Conservation (phyloP, 1,284 basidiomycete species). For the Rhodotorula sp. region DNA sequence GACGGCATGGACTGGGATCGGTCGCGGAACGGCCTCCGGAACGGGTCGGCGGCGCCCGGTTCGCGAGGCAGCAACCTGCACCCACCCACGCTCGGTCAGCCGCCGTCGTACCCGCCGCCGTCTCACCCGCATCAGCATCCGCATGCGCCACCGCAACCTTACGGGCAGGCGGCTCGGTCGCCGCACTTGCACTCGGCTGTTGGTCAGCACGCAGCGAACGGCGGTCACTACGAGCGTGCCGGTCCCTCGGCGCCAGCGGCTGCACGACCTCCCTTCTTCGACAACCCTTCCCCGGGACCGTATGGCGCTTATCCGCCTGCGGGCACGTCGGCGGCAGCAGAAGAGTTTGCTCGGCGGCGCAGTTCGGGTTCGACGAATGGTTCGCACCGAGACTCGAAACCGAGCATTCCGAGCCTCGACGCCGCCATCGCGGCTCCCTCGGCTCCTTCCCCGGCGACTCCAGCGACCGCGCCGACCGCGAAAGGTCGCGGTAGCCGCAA, state of each 20-base stretch:
- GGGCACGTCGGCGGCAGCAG: background rate
- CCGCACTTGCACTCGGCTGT: background rate
- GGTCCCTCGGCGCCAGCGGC: background rate
- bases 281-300: constrained; percentile 17
- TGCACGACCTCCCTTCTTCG: constrained; percentile 9
- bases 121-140: background rate
- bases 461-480: background rate
- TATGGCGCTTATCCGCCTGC: constrained; percentile 20
- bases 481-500: constrained; percentile 19
- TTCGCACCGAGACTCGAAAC: constrained; percentile 11
- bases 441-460: background rate
- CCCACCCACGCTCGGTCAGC: background rate
- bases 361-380: constrained; percentile 26
- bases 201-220: background rate
- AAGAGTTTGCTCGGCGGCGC: constrained; percentile 19
- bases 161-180: background rate
- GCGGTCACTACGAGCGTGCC: background rate
- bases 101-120: constrained; percentile 9
- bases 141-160: constrained; percentile 12
- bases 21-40: background rate
- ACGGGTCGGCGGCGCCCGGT: background rate
- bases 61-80: background rate
- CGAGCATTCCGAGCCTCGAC: background rate
- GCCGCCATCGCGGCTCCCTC: background rate
- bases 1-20: constrained; percentile 36